Percentiles rank a stretch among this genome's conserved stretches.
These are phyloP conservation scores for Tephrocybe sp. DNA, from an alignment of 768 basidiomycete species.

Conservation along the genomic window DNA sequence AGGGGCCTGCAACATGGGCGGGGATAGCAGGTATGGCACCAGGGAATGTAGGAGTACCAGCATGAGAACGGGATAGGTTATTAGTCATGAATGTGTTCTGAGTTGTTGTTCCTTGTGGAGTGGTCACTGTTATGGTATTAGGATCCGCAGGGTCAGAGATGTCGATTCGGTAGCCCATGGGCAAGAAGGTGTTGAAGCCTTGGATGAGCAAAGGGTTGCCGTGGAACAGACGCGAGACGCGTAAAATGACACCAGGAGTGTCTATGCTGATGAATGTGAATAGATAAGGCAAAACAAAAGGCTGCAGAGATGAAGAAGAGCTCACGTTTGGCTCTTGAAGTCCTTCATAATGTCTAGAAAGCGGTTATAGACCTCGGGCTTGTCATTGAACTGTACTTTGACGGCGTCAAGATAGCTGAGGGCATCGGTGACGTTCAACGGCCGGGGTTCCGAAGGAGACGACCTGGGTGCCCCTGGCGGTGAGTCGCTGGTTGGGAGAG, in stretches of 20 bases:
- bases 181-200: constrained; percentile 97
- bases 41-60: constrained; percentile 31
- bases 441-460: constrained; percentile 41
- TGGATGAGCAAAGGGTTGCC: constrained; percentile 89
- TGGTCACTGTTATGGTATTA: constrained; percentile 78
- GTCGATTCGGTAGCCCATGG: constrained; percentile 92
- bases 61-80: constrained; percentile 24
- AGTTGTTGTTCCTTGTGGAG: constrained; percentile 68
- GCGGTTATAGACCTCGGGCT: constrained; percentile 92
- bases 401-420: constrained; percentile 93
- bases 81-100: constrained; percentile 50
- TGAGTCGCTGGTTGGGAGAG: constrained; percentile 34
- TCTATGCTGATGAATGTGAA: constrained; percentile 65
- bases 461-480: constrained; percentile 29
- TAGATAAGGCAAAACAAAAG: constrained; percentile 10
- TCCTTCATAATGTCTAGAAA: constrained; percentile 99
- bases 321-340: constrained; percentile 93
- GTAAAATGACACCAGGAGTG: constrained; percentile 94
- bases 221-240: constrained; percentile 89
- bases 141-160: constrained; percentile 71
- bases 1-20: constrained; percentile 33
- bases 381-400: constrained; percentile 85
- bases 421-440: constrained; percentile 90
- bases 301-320: constrained; percentile 18
- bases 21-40: constrained; percentile 28